Conservation (phyloP, 768 basidiomycete species). For the Gautieria morchelliformis region DNA sequence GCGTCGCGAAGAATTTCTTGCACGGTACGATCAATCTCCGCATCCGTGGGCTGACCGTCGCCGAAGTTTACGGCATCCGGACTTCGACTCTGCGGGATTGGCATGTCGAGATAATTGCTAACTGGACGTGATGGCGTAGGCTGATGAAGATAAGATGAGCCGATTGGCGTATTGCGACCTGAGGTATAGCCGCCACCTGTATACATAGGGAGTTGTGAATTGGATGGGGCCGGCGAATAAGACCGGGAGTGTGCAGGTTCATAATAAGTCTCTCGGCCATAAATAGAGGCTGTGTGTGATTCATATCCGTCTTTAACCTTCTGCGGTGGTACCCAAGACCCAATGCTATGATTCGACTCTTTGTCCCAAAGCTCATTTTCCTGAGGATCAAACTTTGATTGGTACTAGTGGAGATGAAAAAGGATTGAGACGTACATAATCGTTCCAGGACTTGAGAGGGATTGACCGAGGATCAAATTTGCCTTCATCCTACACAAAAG, state of each 20-base stretch:
- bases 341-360: slow-evolving; percentile 91
- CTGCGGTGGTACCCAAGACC: slow-evolving; percentile 80
- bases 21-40: slow-evolving; percentile 66
- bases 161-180: slow-evolving; percentile 62
- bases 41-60: slow-evolving; percentile 45
- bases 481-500: slow-evolving; percentile 71
- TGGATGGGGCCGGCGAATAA: slow-evolving; percentile 69
- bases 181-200: slow-evolving; percentile 32
- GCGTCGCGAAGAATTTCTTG: slow-evolving; percentile 64
- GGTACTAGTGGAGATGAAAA: background rate
- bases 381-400: slow-evolving; percentile 25
- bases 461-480: slow-evolving; percentile 92
- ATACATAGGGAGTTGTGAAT: slow-evolving; percentile 42
- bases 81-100: slow-evolving; percentile 44
- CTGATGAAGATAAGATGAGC: slow-evolving; percentile 30
- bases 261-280: slow-evolving; percentile 83
- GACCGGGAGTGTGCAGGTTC: slow-evolving; percentile 48
- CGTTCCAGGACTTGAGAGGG: slow-evolving; percentile 94
- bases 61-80: slow-evolving; percentile 43
- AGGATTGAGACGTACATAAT: slow-evolving; percentile 54
- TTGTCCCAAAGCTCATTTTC: slow-evolving; percentile 98
- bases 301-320: slow-evolving; percentile 69
- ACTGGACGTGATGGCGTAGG: slow-evolving; percentile 59
- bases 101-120: slow-evolving; percentile 71
- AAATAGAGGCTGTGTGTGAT: slow-evolving; percentile 69